phyloP scores from a whole-genome alignment of 2,329 filamentous ascomycete species.

The Ophiostoma triangulosporum region DNA sequence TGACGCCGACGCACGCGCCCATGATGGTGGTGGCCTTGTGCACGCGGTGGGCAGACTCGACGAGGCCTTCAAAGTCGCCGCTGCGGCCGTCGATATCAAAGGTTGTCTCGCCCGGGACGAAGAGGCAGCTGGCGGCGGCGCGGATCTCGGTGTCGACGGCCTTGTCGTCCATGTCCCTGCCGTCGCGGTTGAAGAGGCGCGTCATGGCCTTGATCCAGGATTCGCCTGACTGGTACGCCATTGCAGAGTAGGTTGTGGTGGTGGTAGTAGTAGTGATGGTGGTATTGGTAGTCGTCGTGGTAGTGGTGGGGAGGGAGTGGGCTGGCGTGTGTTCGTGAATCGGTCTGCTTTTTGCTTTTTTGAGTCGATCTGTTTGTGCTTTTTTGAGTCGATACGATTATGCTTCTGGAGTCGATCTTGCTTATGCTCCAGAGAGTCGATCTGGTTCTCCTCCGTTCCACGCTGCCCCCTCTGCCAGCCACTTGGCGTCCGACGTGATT shows the following conservation, averaged over 20 bases:
- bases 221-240: conserved; percentile 58
- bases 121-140: conserved; percentile 44
- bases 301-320: no score
- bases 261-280: no score
- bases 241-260: conserved; percentile 40
- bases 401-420: no score
- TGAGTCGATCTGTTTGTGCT: no score
- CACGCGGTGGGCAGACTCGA: conserved; percentile 49
- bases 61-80: conserved; percentile 5
- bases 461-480: no score
- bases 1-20: conserved; percentile 56
- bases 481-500: no score
- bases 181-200: conserved; percentile 5
- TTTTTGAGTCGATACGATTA: no score
- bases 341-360: no score
- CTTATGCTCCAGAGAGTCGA: no score
- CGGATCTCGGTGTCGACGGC: neutral
- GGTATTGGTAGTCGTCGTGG: no score
- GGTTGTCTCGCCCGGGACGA: conserved; percentile 46
- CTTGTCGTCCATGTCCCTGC: neutral
- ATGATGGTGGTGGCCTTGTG: conserved; percentile 46
- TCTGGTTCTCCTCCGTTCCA: no score
- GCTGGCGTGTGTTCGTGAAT: no score
- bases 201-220: conserved; percentile 34
- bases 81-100: conserved; percentile 35